Evolutionary conservation across 1,139 yeast species (phyloP), one percentile per base, ranked within the genome.

Genomic region (Candida labiduridarum): DNA sequence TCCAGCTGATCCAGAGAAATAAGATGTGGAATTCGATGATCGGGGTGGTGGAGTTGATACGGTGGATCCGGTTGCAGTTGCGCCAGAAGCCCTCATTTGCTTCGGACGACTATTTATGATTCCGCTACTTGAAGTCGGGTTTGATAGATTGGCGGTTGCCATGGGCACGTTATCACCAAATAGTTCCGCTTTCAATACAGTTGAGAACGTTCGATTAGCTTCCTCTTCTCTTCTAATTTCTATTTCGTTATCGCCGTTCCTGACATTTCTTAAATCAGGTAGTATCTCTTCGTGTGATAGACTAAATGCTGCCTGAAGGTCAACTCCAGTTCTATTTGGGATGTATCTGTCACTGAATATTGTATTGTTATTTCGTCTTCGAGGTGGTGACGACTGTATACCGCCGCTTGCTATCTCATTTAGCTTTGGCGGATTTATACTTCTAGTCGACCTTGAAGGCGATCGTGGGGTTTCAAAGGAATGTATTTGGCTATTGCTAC

Each of bases 281-380:
- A 71, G 56, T 18, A 72, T 64, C 35, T 78, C 78, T 57, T 79
- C 78, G 60, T 76, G 71, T 46, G 83, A 75, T 59, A 89, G 68
- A 63, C 89, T 77, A 76, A 89, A 84, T 1, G 97, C 97, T 0
- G 97, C 92, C 61, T 90, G 96, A 14, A 92, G 72, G 61, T 91
- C 96, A 38, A 90, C 82, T 0, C 96, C 97, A 2, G 87, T 84
- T 52, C 98, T 70, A 53, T 82, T 84, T 7, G 98, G 98, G 41
- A 94, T 89, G 66, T 85, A 90, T 49, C 99, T 71, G 65, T 92
- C 98, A 52, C 89, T 84, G 66, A 86, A 88, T 16, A 79, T 69
- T 6, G 77, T 64, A 45, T 74, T 74, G 50, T 68, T 67, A 45
- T 62, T 59, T 52, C 79, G 62, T 56, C 80, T 65, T 53, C 78